phyloP scores from a whole-genome alignment of 1,284 basidiomycete genomes.

The Amylostereum areolatum region DNA sequence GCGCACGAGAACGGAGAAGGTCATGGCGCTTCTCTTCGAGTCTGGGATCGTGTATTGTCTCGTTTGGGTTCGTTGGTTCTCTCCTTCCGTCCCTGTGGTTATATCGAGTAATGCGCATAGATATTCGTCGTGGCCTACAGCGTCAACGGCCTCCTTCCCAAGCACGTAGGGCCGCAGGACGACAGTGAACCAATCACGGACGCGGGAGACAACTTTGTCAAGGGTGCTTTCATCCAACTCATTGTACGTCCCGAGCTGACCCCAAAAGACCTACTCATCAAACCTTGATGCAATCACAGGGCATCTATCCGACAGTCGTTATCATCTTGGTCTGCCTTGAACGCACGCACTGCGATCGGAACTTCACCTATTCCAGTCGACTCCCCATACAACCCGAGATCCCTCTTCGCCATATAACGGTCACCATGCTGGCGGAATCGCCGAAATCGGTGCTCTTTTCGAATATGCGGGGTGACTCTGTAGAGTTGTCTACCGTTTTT shows the following conservation, averaged over 20 bases:
- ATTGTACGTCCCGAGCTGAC: not conserved
- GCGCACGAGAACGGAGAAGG: not conserved
- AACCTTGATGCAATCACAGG: not conserved
- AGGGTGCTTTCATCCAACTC: not conserved
- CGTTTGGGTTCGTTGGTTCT: not conserved
- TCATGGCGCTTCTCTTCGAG: not conserved
- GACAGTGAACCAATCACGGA: not conserved
- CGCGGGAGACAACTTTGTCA: not conserved
- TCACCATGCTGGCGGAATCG: no score
- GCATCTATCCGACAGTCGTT: not conserved
- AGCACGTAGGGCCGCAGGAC: not conserved
- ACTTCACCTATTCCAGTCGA: not conserved
- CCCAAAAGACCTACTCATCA: not conserved
- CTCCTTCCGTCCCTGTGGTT: not conserved
- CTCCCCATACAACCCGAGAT: no score
- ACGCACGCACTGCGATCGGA: not conserved
- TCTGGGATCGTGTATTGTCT: not conserved
- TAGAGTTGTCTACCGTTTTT: no score
- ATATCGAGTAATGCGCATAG: not conserved
- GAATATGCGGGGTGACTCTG: no score
- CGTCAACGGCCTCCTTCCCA: not conserved
- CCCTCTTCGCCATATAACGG: no score
- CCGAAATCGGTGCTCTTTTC: no score
- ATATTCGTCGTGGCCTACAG: not conserved
- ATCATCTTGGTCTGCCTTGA: not conserved